Base-by-base conservation (phyloP, 2,329 filamentous ascomycete species). In the Xylariaceae sp. region DNA sequence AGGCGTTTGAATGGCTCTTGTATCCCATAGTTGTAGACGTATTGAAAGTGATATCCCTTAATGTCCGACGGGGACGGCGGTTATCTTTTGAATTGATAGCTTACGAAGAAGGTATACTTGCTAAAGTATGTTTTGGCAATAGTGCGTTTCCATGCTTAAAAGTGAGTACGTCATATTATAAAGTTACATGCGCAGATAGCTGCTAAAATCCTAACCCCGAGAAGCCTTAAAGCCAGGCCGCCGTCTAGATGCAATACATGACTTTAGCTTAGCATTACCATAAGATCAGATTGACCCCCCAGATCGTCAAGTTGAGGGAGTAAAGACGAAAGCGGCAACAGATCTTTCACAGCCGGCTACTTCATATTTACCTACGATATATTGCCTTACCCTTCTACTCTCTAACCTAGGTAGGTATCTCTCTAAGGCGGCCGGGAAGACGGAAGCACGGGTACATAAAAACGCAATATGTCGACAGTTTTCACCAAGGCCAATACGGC, bases 401-500 rank as follows among this genome's bases (percentile, higher is more conserved):
- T n/a, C n/a, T n/a, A n/a, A n/a, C n/a, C n/a, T n/a, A n/a, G n/a
- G n/a, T n/a, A n/a, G n/a, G n/a, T n/a, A n/a, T n/a, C n/a, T n/a
- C n/a, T n/a, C n/a, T n/a, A n/a, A n/a, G n/a, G n/a, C n/a, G n/a
- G n/a, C n/a, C n/a, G n/a, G n/a, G n/a, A n/a, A n/a, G n/a, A n/a
- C n/a, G n/a, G n/a, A n/a, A n/a, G n/a, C n/a, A n/a, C n/a, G n/a
- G n/a, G n/a, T n/a, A n/a, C n/a, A n/a, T n/a, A n/a, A n/a, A 53
- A n/a, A 55, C n/a, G 32, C 18, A 53, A 41, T 60, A 76, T 76
- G 63, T 63, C 71, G 26, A 58, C 62, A 4, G 58, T 81, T 53
- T 86, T 86, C 71, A 75, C 77, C 9, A 70, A 79, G 1, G 75
- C 71, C 49, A 79, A 81, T 53, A 85, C 81, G 2, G 90, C 90